Base-by-base conservation (phyloP, 495 filamentous ascomycete species). In the Mycothermus thermophilus region DNA sequence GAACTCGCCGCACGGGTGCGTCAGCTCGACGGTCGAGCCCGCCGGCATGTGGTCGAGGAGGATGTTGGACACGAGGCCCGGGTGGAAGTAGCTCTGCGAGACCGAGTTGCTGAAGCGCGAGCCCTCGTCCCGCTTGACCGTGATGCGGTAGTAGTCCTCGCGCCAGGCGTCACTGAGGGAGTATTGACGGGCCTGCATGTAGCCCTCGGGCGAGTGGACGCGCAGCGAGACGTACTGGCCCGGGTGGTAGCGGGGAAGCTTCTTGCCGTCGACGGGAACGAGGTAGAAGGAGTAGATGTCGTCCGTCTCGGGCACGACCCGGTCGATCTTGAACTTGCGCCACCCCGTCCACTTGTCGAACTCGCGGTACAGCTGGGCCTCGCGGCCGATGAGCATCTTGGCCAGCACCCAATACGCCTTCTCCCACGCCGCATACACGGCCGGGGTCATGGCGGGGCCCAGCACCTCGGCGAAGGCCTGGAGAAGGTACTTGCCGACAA, bases 231-330 rank as follows among this genome's bases (percentile, higher is more conserved):
- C 66, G 51, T 80, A 85, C 50, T 83, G 79, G 34, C 80, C 79
- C 0, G 79, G 78, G 26, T 63, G 52, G 62, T 66, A 83, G 2
- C 41, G 19, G 2, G 79, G 79, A 18, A 83, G 60, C 17, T 63
- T 55, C 40, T 66, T 54, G 33, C 62, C 68, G 38, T 83, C 78
- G 39, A 72, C 64, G 1, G 80, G 79, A 27, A 66, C 58, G 13
- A 83, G 72, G 51, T 83, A 78, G 61, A 83, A 80, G 14, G 74
- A 79, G 34, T 66, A 75, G 50, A 83, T 77, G 43, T 75, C 72
- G 2, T 69, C 65, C 5, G 69, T 63, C 54, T 84, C 78, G 34
- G 52, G 51, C 17, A 74, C 64, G 45, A 80, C 80, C 18, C 64
- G 50, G 41, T 66, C 62, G 50, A 85, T 67, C 41, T 64, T 66